These are phyloP conservation scores for Crepidotus variabilis DNA, from an alignment of 768 basidiomycete species.

Conservation along the genomic window DNA sequence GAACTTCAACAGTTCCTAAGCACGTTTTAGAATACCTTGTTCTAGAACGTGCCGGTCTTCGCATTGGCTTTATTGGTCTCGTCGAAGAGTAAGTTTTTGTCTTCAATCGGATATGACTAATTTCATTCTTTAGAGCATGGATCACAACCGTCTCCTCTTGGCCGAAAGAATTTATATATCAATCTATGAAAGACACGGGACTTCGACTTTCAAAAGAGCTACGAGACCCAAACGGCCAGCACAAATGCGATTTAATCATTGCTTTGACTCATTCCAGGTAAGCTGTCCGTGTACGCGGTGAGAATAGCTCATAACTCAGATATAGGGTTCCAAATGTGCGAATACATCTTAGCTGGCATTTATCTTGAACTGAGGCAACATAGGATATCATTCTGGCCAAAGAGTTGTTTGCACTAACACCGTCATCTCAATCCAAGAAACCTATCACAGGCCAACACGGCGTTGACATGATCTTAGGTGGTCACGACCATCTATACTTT, in stretches of 20 bases:
- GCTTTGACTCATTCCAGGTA: constrained; percentile 84
- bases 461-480: constrained; percentile 80
- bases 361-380: background rate
- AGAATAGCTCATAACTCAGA: background rate
- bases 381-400: constrained; percentile 75
- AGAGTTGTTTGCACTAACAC: constrained; percentile 55
- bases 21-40: constrained; percentile 58
- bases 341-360: background rate
- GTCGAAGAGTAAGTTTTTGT: constrained; percentile 64
- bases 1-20: constrained; percentile 60
- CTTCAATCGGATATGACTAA: background rate
- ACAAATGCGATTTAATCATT: constrained; percentile 78
- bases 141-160: constrained; percentile 84
- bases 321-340: constrained; percentile 46
- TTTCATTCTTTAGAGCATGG: constrained; percentile 64
- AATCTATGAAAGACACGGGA: constrained; percentile 70
- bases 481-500: constrained; percentile 87
- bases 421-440: constrained; percentile 40
- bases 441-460: constrained; percentile 60
- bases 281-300: constrained; percentile 10
- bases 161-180: constrained; percentile 76
- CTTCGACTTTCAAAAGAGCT: constrained; percentile 68
- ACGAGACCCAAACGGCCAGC: constrained; percentile 63
- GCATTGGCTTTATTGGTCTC: constrained; percentile 80
- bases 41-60: constrained; percentile 65